Evolutionary conservation across 2,329 filamentous ascomycete species (phyloP), one percentile per base, ranked within the genome.

Genomic region (Lecanicillium sp.): DNA sequence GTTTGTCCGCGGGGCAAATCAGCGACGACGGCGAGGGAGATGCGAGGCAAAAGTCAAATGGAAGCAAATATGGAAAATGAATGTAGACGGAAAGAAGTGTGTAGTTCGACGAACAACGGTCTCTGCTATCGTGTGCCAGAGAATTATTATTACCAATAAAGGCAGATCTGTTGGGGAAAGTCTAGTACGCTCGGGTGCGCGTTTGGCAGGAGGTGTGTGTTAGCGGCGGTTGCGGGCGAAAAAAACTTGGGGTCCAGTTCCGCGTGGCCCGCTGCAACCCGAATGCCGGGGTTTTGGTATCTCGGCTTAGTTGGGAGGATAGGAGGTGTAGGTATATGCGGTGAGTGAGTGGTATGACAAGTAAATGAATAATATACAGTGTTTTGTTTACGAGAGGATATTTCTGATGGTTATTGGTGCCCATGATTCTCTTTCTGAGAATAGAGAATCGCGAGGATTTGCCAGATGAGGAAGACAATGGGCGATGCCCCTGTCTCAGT

Each of bases 251-350:
- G 44, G 29, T 41, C 35, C 35, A 32, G 27, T 35, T 39, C 44
- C 44, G 37, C 36, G 5, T 33, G 37, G 40, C 37, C 44, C 44
- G 44, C 37, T 29, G 37, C 44, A 48, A 48, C 44, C 44, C 44
- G 44, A 48, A 33, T 5, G 32, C 42, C 23, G 15, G 23, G 24
- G 26, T 12, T 19, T 24, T 41, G 26, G 38, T 8, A 19, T 40
- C 39, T 24, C 42, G 42, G 42, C 42, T 36, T 44, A 36, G 33
- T 4, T 32, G 29, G 12, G 15, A n/a, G 5, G 29, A 10, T 10
- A n/a, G 5, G 29, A 32, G 29, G 29, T 32, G 6, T 32, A 5
- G 12, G 29, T 14, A 14, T 6, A 4, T 32, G 29, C 15, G 7
- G 26, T n/a, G n/a, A n/a, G n/a, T n/a, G n/a, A n/a, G n/a, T n/a